phyloP scores from a whole-genome alignment of 139 green algal genomes.

The Ettlia oleoabundans region DNA sequence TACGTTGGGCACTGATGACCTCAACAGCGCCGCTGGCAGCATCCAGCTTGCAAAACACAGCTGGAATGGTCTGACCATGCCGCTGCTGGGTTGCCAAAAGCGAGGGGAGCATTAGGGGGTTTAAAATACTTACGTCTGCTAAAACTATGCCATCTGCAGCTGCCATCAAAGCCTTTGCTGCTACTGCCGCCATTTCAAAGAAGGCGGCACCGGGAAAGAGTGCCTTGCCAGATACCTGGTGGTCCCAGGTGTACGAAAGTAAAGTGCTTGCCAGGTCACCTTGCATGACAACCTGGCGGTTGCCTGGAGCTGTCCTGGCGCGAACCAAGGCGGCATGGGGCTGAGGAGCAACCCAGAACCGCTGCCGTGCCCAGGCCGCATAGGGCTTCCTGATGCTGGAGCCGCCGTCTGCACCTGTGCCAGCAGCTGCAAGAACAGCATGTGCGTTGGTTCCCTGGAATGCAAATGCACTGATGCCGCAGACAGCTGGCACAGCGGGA shows the following conservation, averaged over 20 bases:
- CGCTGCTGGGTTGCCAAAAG: neutral
- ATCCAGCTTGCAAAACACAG: constrained; percentile 18
- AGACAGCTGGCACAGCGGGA: neutral
- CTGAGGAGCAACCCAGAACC: constrained; percentile 37
- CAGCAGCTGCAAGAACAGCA: constrained; percentile 13
- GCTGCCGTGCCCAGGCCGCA: constrained; percentile 8
- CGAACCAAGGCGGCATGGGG: constrained; percentile 3
- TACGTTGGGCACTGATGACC: neutral
- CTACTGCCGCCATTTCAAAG: constrained; percentile 66
- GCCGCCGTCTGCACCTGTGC: neutral
- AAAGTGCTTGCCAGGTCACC: constrained; percentile 27
- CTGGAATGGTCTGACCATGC: neutral
- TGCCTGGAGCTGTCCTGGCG: neutral
- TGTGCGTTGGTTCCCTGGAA: constrained; percentile 59
- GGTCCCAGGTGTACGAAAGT: constrained; percentile 71
- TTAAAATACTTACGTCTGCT: constrained; percentile 4
- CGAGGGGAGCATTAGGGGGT: constrained; percentile 32
- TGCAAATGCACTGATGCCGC: constrained; percentile 49
- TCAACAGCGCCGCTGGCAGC: constrained; percentile 12
- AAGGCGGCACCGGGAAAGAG: constrained; percentile 75
- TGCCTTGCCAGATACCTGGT: constrained; percentile 60
- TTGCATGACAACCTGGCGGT: constrained; percentile 19
- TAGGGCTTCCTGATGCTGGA: neutral
- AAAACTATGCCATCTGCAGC: neutral
- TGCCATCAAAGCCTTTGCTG: neutral